Evolutionary conservation across 352 stramenopile species (phyloP), one percentile per base, ranked within the genome.

Genomic region (Lagenidium giganteum): DNA sequence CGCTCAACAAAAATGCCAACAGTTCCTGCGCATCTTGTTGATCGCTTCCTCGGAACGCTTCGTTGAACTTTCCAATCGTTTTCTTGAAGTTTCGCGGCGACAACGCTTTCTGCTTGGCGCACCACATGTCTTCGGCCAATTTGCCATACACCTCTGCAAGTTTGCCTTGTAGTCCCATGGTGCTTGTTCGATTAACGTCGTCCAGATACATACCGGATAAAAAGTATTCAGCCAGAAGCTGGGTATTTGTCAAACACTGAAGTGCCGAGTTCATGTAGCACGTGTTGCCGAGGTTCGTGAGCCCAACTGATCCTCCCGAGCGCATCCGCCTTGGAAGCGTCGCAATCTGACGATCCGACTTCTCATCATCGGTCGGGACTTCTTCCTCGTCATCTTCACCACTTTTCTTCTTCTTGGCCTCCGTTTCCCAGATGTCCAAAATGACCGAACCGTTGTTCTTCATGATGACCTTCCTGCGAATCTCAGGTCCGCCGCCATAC

Each of bases 1-100:
- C 97, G 52, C 98, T 97, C 26, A 99, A 45, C 27, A 99, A 46
- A 62, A 97, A 98, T 2, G 81, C 67, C 8, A 99, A 67, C 20
- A 99, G 61, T 54, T 99, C 97, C 61, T 99, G 95, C 3, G 93
- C 79, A 64, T 99, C 97, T 48, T 99, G 97, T 64, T 99, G 97
- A 23, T 97, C 87, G 55, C 93, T 96, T 11, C 97, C 96, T n/a
- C 73, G 64, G 58, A 99, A 99, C 36, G 95, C 87, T 25, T 95
- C 87, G 39, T 97, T 95, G 52, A 98, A 98, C 36, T 92, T 93
- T n/a, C 87, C 91, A 9, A 94, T 92, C 3, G 78, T 87, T 34
- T 93, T 91, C 62, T 98, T 98, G 61, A 99, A 98, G 30, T 83
- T 83, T 21, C 82, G 62, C 8, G 95, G 95, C 28, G 74, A 83